Base-by-base conservation (phyloP, 805 yeast genomes). In the Kazachstania taianensis region DNA sequence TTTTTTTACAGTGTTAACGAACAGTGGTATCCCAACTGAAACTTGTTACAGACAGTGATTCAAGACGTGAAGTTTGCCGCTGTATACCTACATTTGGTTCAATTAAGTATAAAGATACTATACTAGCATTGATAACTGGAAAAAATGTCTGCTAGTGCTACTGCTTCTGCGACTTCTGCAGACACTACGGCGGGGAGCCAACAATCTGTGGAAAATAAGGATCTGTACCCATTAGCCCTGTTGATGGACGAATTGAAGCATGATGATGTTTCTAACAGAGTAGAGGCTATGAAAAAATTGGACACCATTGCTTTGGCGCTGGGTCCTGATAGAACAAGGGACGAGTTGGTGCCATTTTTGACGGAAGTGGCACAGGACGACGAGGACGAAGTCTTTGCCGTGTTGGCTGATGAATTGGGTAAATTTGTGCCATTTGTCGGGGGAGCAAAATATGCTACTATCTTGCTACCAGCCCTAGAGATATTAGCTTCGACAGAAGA, bases 341-440 rank as follows among this genome's bases (percentile, higher is more conserved):
- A 72, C 32, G 98, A 92, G 57, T 70, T 92, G 53, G 67, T 92
- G 36, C 96, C 97, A 25, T 92, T 89, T 52, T 69, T 92, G 42
- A 84, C 79, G 46, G 73, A 67, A 36, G 92, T 81, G 18, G 85
- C 87, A 7, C 92, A 83, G 46, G 99, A 92, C 50, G 99, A 94
- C 57, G 99, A 92, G 62, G 99, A 92, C 61, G 99, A 92, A 62
- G 95, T 92, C 5, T 80, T 89, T 61, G 84, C 96, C 2, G 89
- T 86, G 15, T 70, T 94, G 43, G 96, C 96, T 3, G 84, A 81
- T 48, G 89, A 87, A 65, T 65, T 92, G 48, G 94, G 94, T 32
- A 73, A 74, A 39, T 89, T 92, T 57, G 76, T 86, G 24, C 94
- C 96, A 5, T 73, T 76, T 41, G 76, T 92, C 39, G 99, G 98